These are phyloP conservation scores for Cystobasidium onofrii DNA, from an alignment of 768 basidiomycete genomes.

Conservation along the genomic window DNA sequence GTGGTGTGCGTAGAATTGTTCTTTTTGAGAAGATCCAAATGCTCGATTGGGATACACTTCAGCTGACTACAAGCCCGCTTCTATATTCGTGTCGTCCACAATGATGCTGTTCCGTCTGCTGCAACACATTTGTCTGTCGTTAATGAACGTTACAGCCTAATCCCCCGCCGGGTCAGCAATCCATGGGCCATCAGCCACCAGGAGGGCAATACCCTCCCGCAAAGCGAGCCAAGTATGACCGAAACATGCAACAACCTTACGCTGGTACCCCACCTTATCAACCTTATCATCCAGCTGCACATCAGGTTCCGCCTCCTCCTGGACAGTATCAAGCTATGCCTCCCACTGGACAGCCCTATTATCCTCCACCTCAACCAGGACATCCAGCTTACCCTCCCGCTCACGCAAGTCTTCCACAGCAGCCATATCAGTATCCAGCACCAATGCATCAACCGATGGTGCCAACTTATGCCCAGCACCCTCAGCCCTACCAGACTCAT, in stretches of 20 bases:
- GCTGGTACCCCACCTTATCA: neutral
- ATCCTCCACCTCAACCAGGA: neutral
- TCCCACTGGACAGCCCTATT: neutral
- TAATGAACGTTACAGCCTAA: neutral
- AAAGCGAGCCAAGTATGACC: neutral
- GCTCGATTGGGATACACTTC: neutral
- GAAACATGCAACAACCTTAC: neutral
- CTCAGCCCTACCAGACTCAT: neutral
- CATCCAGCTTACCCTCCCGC: neutral
- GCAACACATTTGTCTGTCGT: neutral
- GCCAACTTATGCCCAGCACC: neutral
- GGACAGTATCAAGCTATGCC: too few relatives aligned
- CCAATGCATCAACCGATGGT: neutral
- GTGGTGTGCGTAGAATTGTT: neutral
- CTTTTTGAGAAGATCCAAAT: neutral
- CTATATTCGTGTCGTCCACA: neutral
- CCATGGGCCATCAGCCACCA: neutral
- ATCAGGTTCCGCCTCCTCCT: neutral
- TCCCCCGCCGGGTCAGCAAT: neutral
- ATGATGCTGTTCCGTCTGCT: too few relatives aligned
- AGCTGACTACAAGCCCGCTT: neutral
- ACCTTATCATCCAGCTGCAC: neutral
- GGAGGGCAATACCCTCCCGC: neutral
- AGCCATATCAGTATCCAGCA: neutral
- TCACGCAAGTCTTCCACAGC: neutral